Conservation (phyloP, 208 protist genomes). For the Trypanosoma caninum region DNA sequence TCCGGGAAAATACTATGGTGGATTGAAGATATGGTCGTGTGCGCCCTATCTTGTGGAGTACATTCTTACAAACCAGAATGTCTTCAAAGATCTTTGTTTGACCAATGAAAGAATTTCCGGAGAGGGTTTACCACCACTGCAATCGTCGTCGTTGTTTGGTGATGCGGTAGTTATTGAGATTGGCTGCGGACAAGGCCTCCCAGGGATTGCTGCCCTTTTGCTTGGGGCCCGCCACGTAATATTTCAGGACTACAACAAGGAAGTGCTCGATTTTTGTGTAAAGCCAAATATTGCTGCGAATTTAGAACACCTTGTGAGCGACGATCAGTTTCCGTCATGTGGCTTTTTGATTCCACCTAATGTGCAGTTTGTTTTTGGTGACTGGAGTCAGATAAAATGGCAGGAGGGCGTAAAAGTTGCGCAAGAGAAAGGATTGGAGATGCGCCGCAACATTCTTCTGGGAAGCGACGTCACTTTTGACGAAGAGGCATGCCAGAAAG, state of each 20-base stretch:
- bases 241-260: slow-evolving; percentile 86
- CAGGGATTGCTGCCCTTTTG: slow-evolving; percentile 54
- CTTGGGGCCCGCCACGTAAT: slow-evolving; percentile 54
- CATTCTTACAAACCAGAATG: slow-evolving; percentile 29
- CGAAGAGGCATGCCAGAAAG: slow-evolving; percentile 67
- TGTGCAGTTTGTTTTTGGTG: slow-evolving; percentile 71
- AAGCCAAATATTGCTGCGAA: slow-evolving; percentile 77
- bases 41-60: slow-evolving; percentile 55
- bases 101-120: not conserved
- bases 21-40: slow-evolving; percentile 90
- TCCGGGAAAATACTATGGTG: slow-evolving; percentile 83
- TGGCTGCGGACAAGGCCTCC: slow-evolving; percentile 78
- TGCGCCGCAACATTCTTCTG: slow-evolving; percentile 51
- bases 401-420: not conserved
- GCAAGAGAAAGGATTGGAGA: not conserved
- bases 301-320: slow-evolving; percentile 16
- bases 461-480: slow-evolving; percentile 89
- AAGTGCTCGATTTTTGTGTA: slow-evolving; percentile 72
- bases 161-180: slow-evolving; percentile 57
- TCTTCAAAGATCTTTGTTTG: slow-evolving; percentile 23
- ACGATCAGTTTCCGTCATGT: not conserved
- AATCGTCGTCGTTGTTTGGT: not conserved
- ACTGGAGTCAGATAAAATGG: slow-evolving; percentile 65
- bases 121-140: slow-evolving; percentile 6
- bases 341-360: too few species aligned